These are phyloP conservation scores for Podospora tetraspora DNA, from an alignment of 495 filamentous ascomycete species.

Conservation along the genomic window DNA sequence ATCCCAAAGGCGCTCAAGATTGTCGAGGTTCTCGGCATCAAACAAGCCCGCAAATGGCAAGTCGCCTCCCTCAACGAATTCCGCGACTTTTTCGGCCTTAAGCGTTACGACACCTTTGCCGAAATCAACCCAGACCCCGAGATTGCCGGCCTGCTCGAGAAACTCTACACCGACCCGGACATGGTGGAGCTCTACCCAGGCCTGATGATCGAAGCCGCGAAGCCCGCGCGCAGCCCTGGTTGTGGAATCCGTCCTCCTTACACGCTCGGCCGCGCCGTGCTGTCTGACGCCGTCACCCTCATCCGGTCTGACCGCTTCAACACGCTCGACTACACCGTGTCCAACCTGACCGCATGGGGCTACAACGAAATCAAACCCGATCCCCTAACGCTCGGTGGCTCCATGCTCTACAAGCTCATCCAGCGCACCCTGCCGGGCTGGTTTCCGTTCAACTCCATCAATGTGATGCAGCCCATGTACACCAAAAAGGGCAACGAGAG, in stretches of 20 bases:
- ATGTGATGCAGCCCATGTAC: constrained; percentile 64
- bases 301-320: constrained; percentile 80
- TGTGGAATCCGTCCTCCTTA: constrained; percentile 66
- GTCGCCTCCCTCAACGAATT: constrained; percentile 78
- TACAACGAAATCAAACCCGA: constrained; percentile 65
- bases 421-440: constrained; percentile 63
- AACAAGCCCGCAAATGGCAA: constrained; percentile 72
- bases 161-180: constrained; percentile 74
- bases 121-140: constrained; percentile 70
- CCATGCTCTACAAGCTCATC: constrained; percentile 69
- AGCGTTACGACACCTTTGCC: constrained; percentile 63
- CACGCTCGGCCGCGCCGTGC: constrained; percentile 65
- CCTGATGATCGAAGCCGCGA: constrained; percentile 65
- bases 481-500: constrained; percentile 52
- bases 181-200: constrained; percentile 46
- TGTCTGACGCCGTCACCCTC: constrained; percentile 73
- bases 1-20: constrained; percentile 63
- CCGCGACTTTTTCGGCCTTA: constrained; percentile 65
- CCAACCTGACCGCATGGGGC: constrained; percentile 74
- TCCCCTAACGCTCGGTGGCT: constrained; percentile 60
- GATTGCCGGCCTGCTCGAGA: constrained; percentile 59
- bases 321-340: constrained; percentile 60
- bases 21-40: constrained; percentile 73
- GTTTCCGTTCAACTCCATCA: constrained; percentile 66
- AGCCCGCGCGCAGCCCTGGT: constrained; percentile 57